These are phyloP conservation scores for Coniochaeta ligniaria DNA, from an alignment of 2,329 filamentous ascomycete genomes.

Conservation along the genomic window DNA sequence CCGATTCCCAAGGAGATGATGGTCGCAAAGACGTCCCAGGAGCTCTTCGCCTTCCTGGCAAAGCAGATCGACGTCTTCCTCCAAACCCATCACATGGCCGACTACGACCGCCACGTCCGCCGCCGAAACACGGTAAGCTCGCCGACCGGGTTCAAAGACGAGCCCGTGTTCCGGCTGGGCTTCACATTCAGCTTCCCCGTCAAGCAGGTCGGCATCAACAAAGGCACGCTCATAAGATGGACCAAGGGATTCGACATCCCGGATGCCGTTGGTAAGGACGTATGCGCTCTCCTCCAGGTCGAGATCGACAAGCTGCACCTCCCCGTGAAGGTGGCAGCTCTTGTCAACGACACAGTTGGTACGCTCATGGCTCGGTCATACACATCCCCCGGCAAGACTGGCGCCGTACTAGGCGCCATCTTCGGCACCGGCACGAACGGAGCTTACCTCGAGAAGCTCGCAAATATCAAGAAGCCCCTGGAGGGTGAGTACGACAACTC, in stretches of 20 bases:
- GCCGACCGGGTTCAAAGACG: conserved; percentile 54
- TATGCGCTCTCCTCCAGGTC: conserved; percentile 79
- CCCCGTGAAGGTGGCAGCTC: conserved; percentile 87
- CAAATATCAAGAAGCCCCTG: conserved; percentile 73
- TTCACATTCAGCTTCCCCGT: conserved; percentile 99
- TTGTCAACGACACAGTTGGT: conserved; percentile 96
- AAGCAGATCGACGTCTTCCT: conserved; percentile 89
- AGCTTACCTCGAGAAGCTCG: conserved; percentile 89
- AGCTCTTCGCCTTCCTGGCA: conserved; percentile 88
- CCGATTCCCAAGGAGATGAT: conserved; percentile 86
- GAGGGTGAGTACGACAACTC: conserved; percentile 65
- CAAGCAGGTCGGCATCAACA: conserved; percentile 90
- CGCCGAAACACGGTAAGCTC: conserved; percentile 55
- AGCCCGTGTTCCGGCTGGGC: conserved; percentile 85
- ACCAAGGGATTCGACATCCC: conserved; percentile 97
- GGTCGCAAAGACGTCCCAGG: conserved; percentile 76
- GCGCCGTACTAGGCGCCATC: conserved; percentile 88
- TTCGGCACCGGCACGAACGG: conserved; percentile 98
- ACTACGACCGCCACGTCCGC: conserved; percentile 65
- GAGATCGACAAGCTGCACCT: conserved; percentile 84
- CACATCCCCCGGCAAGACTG: conserved; percentile 79
- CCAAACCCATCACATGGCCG: conserved; percentile 77
- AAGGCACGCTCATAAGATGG: conserved; percentile 90
- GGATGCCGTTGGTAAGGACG: conserved; percentile 91
- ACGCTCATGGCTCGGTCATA: conserved; percentile 98